phyloP scores from a whole-genome alignment of 495 filamentous ascomycete species.

The Umbilicaria muhlenbergii region DNA sequence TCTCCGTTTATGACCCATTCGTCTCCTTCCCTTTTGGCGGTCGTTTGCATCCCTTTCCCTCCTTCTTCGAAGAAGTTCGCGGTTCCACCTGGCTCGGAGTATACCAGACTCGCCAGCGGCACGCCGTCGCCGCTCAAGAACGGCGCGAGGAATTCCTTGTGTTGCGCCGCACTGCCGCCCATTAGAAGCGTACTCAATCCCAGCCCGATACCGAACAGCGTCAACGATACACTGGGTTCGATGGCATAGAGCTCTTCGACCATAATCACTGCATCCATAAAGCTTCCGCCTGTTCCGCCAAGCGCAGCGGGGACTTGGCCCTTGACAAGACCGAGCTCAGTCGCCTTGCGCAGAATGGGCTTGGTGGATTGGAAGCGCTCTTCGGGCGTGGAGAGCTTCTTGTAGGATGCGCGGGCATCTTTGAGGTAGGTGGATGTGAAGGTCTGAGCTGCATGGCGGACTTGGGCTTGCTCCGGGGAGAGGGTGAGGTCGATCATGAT shows the following conservation, averaged over 20 bases:
- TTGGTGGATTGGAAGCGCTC: slow-evolving; percentile 30
- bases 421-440: slow-evolving; percentile 23
- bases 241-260: slow-evolving; percentile 36
- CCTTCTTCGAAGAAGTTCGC: slow-evolving; percentile 37
- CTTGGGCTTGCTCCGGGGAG: slow-evolving; percentile 16
- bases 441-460: slow-evolving; percentile 16
- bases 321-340: slow-evolving; percentile 29
- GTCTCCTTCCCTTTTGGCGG: slow-evolving; percentile 30
- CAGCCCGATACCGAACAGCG: slow-evolving; percentile 34
- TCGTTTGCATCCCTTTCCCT: slow-evolving; percentile 29
- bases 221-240: slow-evolving; percentile 30
- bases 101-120: slow-evolving; percentile 33
- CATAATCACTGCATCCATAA: slow-evolving; percentile 32
- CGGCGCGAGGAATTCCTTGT: slow-evolving; percentile 29
- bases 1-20: slow-evolving; percentile 40
- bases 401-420: slow-evolving; percentile 21
- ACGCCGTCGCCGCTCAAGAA: slow-evolving; percentile 29
- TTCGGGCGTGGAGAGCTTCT: slow-evolving; percentile 13
- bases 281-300: slow-evolving; percentile 26
- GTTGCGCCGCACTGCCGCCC: slow-evolving; percentile 19
- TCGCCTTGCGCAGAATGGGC: slow-evolving; percentile 27
- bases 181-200: slow-evolving; percentile 33
- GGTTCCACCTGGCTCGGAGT: slow-evolving; percentile 33
- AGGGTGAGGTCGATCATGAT: slow-evolving; percentile 24
- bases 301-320: slow-evolving; percentile 26